Base-by-base conservation (phyloP, 495 filamentous ascomycete species). In the Cercophora scortea region DNA sequence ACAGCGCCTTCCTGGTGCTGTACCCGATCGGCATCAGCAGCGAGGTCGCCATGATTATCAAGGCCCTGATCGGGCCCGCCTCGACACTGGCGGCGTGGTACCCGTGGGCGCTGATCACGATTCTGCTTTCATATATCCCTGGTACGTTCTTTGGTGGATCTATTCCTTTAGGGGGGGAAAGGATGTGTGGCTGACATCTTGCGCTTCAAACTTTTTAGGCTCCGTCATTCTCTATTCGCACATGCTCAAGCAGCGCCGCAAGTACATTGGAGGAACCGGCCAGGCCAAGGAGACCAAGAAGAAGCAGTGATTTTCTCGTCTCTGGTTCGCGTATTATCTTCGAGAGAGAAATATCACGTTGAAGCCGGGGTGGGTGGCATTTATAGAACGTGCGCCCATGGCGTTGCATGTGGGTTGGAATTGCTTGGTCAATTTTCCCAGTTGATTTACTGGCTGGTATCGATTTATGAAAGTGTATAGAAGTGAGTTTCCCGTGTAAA, bases 11-110 rank as follows among this genome's bases (percentile, higher is more conserved):
- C 72, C 88, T 86, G 61, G 70, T 96, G 18, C 79, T 98, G 16
- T 98, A 98, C 63, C 93, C 94, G 3, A 60, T 96, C 47, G 93
- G 93, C 10, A 95, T 96, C 54, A 74, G 74, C 11, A 90, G 87
- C 67, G 93, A 98, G 78, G 85, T 83, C 41, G 82, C 77, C 60
- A 78, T 96, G 60, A 83, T 96, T 39, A 82, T 80, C 53, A 68
- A 69, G 58, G 82, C 85, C n/a, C 78, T 86, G 3, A 75, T 86
- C 35, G 74, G 65, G 1, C 81, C 83, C 1, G 88, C 89, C 9
- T 70, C 56, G 10, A 64, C 57, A 5, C 39, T 62, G 52, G 63
- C 65, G 44, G 65, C 64, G 25, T 63, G 71, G 35, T 88, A 78
- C 58, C 76, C 74, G 44, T 83, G 73, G 64, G 73, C 76, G 41